Conservation (phyloP, 164 flowering plant genomes). For the Nymphaea thermarum region DNA sequence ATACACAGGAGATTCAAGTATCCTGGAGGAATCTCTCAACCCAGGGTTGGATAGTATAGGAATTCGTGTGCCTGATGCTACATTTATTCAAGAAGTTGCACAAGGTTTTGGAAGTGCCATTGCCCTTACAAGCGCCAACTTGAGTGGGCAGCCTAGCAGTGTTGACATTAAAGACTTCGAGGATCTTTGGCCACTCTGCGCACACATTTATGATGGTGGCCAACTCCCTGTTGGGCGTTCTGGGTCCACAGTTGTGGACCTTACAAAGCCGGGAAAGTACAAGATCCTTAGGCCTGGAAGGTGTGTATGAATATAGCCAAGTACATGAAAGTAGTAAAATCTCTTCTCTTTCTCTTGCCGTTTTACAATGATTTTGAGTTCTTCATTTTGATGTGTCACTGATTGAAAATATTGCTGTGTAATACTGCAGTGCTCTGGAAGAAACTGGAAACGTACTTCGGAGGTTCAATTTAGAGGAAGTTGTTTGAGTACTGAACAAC, state of each 20-base stretch:
- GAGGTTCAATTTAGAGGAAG: background rate
- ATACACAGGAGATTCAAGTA: slow-evolving; percentile 69
- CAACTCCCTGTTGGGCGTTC: slow-evolving; percentile 81
- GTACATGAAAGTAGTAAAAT: background rate
- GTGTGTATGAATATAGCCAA: slow-evolving; percentile 21
- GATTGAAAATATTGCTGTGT: background rate
- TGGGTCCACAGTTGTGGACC: slow-evolving; percentile 90
- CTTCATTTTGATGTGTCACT: background rate
- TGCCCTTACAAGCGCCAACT: slow-evolving; percentile 91
- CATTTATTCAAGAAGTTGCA: slow-evolving; percentile 63
- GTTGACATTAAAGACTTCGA: slow-evolving; percentile 70
- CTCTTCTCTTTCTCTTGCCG: background rate
- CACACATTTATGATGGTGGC: slow-evolving; percentile 76
- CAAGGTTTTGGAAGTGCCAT: slow-evolving; percentile 71
- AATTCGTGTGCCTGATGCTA: slow-evolving; percentile 77
- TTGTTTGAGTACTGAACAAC: background rate
- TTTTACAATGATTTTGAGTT: background rate
- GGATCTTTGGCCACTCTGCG: slow-evolving; percentile 79
- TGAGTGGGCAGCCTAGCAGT: slow-evolving; percentile 83
- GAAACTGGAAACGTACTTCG: slow-evolving; percentile 1
- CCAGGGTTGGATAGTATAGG: slow-evolving; percentile 89
- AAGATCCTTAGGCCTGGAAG: slow-evolving; percentile 88
- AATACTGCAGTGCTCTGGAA: slow-evolving; percentile 1
- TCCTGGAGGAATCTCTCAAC: slow-evolving; percentile 79
- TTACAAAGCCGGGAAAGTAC: slow-evolving; percentile 52